phyloP scores from a whole-genome alignment of 306 rosid species.

The Corylus avellana region DNA sequence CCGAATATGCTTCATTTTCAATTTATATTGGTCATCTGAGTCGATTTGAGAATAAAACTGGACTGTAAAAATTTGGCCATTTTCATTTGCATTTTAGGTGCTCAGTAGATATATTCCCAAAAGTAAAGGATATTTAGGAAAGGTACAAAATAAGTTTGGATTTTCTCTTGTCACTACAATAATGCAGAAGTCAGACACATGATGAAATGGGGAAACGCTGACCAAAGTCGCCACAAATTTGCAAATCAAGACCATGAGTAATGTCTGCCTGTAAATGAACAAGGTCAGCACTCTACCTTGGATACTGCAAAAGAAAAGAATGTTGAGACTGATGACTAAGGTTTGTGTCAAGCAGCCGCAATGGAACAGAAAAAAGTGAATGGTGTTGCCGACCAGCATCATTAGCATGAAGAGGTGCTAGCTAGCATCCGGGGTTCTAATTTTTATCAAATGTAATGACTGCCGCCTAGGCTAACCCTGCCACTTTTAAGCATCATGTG shows the following conservation, averaged over 20 bases:
- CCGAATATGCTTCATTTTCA: too few relatives aligned
- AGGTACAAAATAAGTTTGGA: neutral
- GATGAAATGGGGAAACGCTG: neutral
- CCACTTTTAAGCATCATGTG: neutral
- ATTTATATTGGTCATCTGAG: too few relatives aligned
- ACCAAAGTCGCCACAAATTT: neutral
- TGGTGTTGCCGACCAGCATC: too few relatives aligned
- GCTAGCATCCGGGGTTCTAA: too few relatives aligned
- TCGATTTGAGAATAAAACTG: neutral
- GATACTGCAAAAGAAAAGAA: neutral
- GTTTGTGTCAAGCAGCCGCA: neutral
- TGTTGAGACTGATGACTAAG: neutral
- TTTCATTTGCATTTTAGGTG: neutral
- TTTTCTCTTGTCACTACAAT: neutral
- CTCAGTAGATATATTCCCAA: neutral
- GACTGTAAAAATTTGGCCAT: neutral
- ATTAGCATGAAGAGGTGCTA: too few relatives aligned
- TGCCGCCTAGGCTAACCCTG: neutral
- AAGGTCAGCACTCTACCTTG: neutral
- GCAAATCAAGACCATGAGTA: neutral
- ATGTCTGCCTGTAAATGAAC: neutral
- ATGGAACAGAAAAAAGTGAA: neutral
- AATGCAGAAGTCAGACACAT: neutral
- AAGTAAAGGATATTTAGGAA: neutral
- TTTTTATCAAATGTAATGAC: neutral